Evolutionary conservation across 2,329 filamentous ascomycete species (phyloP).

Genomic region (Paecilomyces dactylethromorphus): DNA sequence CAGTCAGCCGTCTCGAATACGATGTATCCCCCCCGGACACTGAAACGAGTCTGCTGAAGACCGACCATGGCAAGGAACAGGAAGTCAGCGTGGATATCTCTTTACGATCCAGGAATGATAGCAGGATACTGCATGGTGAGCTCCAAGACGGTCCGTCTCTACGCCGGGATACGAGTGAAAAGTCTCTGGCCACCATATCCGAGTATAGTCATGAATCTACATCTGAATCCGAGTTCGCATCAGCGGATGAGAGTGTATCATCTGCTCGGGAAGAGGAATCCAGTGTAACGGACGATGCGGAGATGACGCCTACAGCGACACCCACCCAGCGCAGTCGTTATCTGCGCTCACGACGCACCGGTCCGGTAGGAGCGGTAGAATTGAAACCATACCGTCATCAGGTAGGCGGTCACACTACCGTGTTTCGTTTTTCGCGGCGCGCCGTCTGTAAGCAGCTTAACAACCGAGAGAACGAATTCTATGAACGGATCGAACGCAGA

Average conservation of each 20-base stretch:
- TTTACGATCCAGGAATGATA: conserved; percentile 54
- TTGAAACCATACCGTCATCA: conserved; percentile 96
- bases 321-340: conserved; percentile 26
- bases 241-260: conserved; percentile 35
- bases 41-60: background rate
- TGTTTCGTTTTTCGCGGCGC: conserved; percentile 90
- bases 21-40: background rate
- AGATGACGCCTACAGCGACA: conserved; percentile 42
- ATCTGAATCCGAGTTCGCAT: conserved; percentile 40
- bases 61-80: conserved; percentile 11
- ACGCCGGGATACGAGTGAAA: conserved; percentile 31
- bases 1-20: background rate
- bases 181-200: conserved; percentile 27
- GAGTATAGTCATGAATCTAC: conserved; percentile 33
- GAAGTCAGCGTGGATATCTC: conserved; percentile 53
- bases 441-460: conserved; percentile 98
- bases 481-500: conserved; percentile 86
- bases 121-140: conserved; percentile 56
- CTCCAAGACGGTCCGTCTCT: conserved; percentile 36
- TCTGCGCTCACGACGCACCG: conserved; percentile 22
- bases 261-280: conserved; percentile 46
- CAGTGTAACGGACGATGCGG: conserved; percentile 49
- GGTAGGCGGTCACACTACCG: conserved; percentile 90
- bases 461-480: conserved; percentile 97
- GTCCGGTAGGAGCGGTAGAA: conserved; percentile 81